A percentile compares a stretch with the other conserved stretches of the same genome.
Conservation (phyloP, 2,329 filamentous ascomycete species). For the Calonectria honghensis region DNA sequence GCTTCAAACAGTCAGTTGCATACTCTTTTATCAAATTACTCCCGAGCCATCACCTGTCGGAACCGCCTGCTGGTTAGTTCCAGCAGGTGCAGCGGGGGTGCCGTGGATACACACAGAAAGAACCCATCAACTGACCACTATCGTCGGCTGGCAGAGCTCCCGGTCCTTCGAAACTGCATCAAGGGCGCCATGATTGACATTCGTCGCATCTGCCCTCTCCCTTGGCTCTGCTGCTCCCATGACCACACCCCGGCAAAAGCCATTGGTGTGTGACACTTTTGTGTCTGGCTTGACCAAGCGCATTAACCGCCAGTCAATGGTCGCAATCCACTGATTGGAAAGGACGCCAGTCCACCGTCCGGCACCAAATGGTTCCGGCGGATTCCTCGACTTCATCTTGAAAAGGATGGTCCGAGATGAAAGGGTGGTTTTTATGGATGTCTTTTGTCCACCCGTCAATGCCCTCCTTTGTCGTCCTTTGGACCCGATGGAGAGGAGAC, state of each 20-base stretch:
- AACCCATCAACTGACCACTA: conserved; percentile 64
- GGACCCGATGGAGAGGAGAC: conserved; percentile 81
- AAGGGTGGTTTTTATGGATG: conserved; percentile 93
- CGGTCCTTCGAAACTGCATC: conserved; percentile 62
- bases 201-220: conserved; percentile 52
- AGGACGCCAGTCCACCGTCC: conserved; percentile 69
- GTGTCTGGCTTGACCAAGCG: conserved; percentile 73
- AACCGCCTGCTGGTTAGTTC: conserved; percentile 62
- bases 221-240: conserved; percentile 59
- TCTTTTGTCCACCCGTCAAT: conserved; percentile 89
- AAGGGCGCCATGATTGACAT: conserved; percentile 37
- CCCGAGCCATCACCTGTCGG: conserved; percentile 63
- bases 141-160: conserved; percentile 65
- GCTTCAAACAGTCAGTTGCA: conserved; percentile 69
- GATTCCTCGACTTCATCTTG: conserved; percentile 67
- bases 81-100: conserved; percentile 61
- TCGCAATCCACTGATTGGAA: conserved; percentile 62
- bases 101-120: conserved; percentile 69
- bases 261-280: conserved; percentile 66
- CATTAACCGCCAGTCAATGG: conserved; percentile 72
- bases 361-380: conserved; percentile 55
- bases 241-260: conserved; percentile 64
- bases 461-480: conserved; percentile 75
- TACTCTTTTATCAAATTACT: conserved; percentile 58
- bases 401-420: conserved; percentile 71